These are phyloP conservation scores for Polyplosphaeria fusca DNA, from an alignment of 495 filamentous ascomycete genomes.

Conservation along the genomic window DNA sequence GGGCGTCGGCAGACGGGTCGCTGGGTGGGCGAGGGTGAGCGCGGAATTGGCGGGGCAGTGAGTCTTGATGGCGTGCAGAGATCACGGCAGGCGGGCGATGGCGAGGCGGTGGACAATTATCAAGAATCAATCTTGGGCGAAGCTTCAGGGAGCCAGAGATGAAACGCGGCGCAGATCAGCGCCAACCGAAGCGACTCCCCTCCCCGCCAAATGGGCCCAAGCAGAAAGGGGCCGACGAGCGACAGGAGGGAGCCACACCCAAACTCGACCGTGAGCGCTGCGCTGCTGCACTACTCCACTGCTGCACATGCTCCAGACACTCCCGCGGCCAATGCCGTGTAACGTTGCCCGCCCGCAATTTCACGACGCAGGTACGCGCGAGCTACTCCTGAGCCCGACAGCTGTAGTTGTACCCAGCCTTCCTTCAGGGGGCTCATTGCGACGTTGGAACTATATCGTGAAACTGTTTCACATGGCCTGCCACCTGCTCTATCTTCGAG, in stretches of 20 bases:
- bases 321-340: neutral
- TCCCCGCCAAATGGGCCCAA: neutral
- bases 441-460: neutral
- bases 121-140: neutral
- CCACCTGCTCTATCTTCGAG: neutral
- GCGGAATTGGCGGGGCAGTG: no score
- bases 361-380: conserved; percentile 26
- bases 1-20: no score
- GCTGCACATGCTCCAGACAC: neutral
- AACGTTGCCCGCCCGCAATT: conserved; percentile 12
- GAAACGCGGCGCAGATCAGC: conserved; percentile 1
- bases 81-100: no score
- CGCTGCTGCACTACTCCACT: no score
- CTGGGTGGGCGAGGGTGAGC: no score
- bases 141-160: conserved; percentile 1
- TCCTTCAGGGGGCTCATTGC: neutral
- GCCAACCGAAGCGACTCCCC: neutral
- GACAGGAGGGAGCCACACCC: no score
- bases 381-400: conserved; percentile 20
- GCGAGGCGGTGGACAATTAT: no score
- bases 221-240: no score
- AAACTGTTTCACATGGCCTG: neutral
- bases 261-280: no score
- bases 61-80: no score
- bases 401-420: no score